Percentiles rank a stretch among this genome's conserved stretches.
Evolutionary conservation across 106 monocot genomes (phyloP).

Genomic region (Allium cepa): DNA sequence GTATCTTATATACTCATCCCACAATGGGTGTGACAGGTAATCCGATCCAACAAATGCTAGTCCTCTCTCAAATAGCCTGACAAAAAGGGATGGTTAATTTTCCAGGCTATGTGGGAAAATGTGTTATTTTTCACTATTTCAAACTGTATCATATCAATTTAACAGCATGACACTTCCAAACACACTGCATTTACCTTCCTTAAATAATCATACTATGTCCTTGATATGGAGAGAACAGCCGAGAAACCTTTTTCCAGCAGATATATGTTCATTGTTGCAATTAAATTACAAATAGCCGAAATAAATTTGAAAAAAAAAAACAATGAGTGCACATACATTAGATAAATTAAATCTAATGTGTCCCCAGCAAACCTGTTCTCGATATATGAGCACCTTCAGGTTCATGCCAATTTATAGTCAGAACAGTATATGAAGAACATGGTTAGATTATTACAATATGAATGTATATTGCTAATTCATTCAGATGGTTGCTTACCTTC

Average conservation of each 20-base stretch:
- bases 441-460: background rate
- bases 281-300: constrained; percentile 2
- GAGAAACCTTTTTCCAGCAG: constrained; percentile 33
- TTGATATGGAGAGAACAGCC: constrained; percentile 39
- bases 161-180: constrained; percentile 29
- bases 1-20: constrained; percentile 99
- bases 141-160: constrained; percentile 38
- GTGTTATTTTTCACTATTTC: background rate
- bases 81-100: background rate
- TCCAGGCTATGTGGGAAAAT: no score
- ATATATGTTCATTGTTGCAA: constrained; percentile 20
- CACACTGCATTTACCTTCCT: constrained; percentile 67
- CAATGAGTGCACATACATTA: constrained; percentile 16
- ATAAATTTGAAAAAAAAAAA: background rate
- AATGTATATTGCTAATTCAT: background rate
- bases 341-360: constrained; percentile 21
- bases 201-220: constrained; percentile 36
- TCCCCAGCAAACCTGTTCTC: constrained; percentile 50
- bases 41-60: constrained; percentile 97
- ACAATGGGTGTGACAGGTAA: constrained; percentile 73
- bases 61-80: constrained; percentile 94
- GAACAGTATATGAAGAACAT: background rate
- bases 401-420: background rate
- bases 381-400: constrained; percentile 13
- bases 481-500: constrained; percentile 51